Base-by-base conservation (phyloP, 164 flowering plant genomes). In the Umbellularia californica region DNA sequence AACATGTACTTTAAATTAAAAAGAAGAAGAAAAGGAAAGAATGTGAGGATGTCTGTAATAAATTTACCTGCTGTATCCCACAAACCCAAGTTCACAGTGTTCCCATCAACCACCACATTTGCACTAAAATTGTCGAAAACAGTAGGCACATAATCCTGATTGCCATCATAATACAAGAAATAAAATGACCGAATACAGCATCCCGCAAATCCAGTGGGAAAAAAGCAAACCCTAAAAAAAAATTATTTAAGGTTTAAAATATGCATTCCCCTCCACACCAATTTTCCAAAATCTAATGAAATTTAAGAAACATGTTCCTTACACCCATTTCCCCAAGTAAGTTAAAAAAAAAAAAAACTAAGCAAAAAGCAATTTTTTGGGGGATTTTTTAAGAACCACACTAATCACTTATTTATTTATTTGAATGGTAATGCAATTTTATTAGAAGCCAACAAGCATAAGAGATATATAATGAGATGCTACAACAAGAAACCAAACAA, bases 71-170 rank as follows among this genome's bases (percentile, higher is more conserved):
- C 98, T 79, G 98, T 93, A 80, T 93, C 98, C 98, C 98, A 93
- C 83, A 93, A 82, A 50, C 98, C 98, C 6, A 93, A 76, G 76
- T 93, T 93, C 14, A 92, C 95, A 22, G 97, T 93, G 83, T 83
- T 90, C 66, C 96, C 98, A 83, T 93, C 98, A 68, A 91, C 96
- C 58, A 93, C 94, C 77, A 91, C 98, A 82, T 93, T 93, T 27
- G 98, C 98, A 70, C 96, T 93, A 78, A 93, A 93, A 80, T 93
- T 93, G 83, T 93, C 98, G 70, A 93, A 93, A 15, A 93, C 98
- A 9, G 98, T 93, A 12, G 98, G 98, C 77, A 93, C 98, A 78
- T 93, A 93, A 80, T 93, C 98, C 98, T 93, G 90, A 77, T 75
- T 27, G 4, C 15, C 28, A 58, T 20, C 63, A 23, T 6, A 65